Base-by-base conservation (phyloP, 306 rosid species). In the Argentina anserina region DNA sequence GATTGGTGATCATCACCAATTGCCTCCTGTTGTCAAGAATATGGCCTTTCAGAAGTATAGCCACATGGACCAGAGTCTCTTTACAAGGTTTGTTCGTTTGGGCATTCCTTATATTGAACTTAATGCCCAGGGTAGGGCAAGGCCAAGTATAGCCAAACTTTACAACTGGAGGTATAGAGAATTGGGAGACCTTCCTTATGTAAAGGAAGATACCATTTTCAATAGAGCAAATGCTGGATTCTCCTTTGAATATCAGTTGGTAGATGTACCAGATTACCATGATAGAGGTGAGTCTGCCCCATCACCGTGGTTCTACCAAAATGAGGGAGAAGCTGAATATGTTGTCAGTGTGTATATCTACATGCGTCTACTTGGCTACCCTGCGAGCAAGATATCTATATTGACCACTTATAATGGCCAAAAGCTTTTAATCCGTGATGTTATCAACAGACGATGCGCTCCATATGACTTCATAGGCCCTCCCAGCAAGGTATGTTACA, bases 1-100 rank as follows among this genome's bases (percentile, higher is more conserved):
- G 67, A 91, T 94, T 78, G 99, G 99, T 72, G 97, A 94, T 86
- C 99, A 94, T 82, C 97, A 94, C 71, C 99, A 94, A 80, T 82
- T 94, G 87, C 99, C 99, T 75, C 99, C 99, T 21, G 97, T 94
- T 65, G 99, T 94, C 71, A 94, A 94, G 88, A 94, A 94, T 75
- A 94, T 94, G 97, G 99, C 99, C 83, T 94, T 94, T 81, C 99
- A 89, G 60, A 94, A 91, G 84, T 94, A 94, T 72, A 94, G 99
- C 76, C 99, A 94, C 82, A 94, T 94, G 99, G 97, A 94, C 79
- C 99, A 94, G 79, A 88, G 95, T 86, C 83, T 91, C 69, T 94
- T 94, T 82, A 91, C 99, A 6, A 89, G 99, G 83, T 94, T 94
- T 79, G 99, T 94, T 65, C 96, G 97, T 20, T 82, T 94, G 80